Base-by-base conservation (phyloP, 169 alveolate genomes). In the Theileria annulata region DNA sequence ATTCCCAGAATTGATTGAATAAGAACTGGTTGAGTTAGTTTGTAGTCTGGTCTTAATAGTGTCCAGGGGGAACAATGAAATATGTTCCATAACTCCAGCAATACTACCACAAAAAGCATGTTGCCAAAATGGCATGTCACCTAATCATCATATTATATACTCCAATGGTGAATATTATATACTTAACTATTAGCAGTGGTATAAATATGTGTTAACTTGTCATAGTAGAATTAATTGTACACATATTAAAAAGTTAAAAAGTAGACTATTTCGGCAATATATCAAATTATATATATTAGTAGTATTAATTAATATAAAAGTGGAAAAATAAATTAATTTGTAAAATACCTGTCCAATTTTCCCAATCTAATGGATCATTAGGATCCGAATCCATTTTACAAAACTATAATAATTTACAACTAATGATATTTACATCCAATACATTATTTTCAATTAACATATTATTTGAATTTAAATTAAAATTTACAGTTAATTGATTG, bases 61-160 rank as follows among this genome's bases (percentile, higher is more conserved):
- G 85, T 98, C 99, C 31, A 98, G 71, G 4, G 99, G 99, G 80
- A 95, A 96, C 95, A 97, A 88, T 19, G 95, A 92, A 23, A 96
- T 78, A 87, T 98, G 99, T 62, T 98, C 99, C 94, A 94, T 94
- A n/a, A 97, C 87, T 19, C 99, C 99, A n/a, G 99, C 99, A 33
- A 85, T 71, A 71, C 99, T 96, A 31, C 99, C 99, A 64, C 98
- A 97, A 33, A 94, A 75, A 69, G 97, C 96, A 69, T 96, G 99
- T 76, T 92, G 93, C 94, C 96, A 87, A 28, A 95, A 88, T 31
- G 97, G 97, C 35, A 88, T 78, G 49, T 95, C 98, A 8, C 98
- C 98, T 82, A 54, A 54, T n/a, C 30, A n/a, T n/a, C 21, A 54
- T 21, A 47, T 47, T n/a, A n/a, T n/a, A n/a, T n/a, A n/a, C n/a